Conservation (phyloP, 768 basidiomycete species). For the Strobilomyces confusus region DNA sequence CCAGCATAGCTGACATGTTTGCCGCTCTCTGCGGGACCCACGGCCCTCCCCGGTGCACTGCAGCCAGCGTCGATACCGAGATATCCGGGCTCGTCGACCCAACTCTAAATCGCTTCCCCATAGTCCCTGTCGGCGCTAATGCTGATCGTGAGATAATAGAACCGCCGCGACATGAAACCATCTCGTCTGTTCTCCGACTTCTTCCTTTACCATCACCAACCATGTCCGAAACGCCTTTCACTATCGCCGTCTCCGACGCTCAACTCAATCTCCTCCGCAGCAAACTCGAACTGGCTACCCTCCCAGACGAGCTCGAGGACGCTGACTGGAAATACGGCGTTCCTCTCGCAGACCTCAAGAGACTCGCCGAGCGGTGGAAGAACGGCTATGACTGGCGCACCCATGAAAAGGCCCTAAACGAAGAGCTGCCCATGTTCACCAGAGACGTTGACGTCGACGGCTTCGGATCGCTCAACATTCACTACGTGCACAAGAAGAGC, state of each 20-base stretch:
- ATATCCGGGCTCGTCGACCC: too few species aligned
- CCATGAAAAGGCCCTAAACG: constrained; percentile 48
- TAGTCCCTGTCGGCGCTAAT: neutral
- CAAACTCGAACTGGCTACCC: constrained; percentile 44
- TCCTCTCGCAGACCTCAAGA: constrained; percentile 45
- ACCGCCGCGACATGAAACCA: neutral
- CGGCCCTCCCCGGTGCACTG: neutral
- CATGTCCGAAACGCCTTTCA: constrained; percentile 41
- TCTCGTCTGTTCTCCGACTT: neutral
- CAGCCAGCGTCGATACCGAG: too few species aligned
- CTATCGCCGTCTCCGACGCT: constrained; percentile 42
- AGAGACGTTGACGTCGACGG: constrained; percentile 45
- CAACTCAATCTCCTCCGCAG: constrained; percentile 37
- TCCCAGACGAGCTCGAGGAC: constrained; percentile 58
- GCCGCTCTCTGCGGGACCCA: neutral
- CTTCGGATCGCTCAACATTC: constrained; percentile 47
- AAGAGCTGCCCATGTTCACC: constrained; percentile 52
- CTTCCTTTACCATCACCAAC: neutral
- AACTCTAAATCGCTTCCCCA: too few species aligned
- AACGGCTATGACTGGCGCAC: constrained; percentile 54
- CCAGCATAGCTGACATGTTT: neutral
- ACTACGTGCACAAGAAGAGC: constrained; percentile 58
- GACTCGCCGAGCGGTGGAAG: constrained; percentile 48
- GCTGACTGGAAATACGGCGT: constrained; percentile 49
- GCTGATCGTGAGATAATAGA: neutral